Base-by-base conservation (phyloP, 2,329 filamentous ascomycete species). In the Penicillium sp. region DNA sequence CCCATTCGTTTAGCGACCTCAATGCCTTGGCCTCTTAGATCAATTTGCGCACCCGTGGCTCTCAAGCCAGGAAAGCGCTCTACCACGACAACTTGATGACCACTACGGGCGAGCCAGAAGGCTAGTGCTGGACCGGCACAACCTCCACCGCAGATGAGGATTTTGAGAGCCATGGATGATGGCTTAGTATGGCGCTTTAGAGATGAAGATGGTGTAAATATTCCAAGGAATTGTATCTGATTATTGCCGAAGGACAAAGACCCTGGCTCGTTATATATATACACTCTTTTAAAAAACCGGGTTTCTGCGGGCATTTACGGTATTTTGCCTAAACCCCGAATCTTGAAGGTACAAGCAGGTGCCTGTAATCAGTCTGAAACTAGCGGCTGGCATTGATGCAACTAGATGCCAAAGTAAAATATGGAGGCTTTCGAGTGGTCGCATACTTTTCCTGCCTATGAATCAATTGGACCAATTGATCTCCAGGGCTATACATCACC, bases 1-100 rank as follows among this genome's bases (percentile, higher is more conserved):
- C 80, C 81, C 81, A 85, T 82, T 3, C 75, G 75, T 52, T 73
- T 77, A 15, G 83, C 66, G 7, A 82, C 76, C 18, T 81, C 73
- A 43, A 85, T 75, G 0, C 78, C 82, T 22, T 77, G 75, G 12
- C 75, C 79, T 3, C 81, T 77, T 2, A 86, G 69, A 62, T 86
- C 84, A 26, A 86, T 67, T 47, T 84, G 81, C 3, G 79, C 77
- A 0, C 83, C 83, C 0, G 73, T 72, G 1, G 73, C 68, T 2
- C 82, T 77, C 0, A 84, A 65, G 1, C 42, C 46, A 3, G 74
- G 65, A 31, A 60, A 73, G 1, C 78, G 73, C 59, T 81, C 79
- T 33, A 80, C 60, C 29, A 81, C 56, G 1, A 75, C 76, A 37
- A 77, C 66, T 29, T 62, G 53, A 54, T 73, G 69, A 4, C 71